Evolutionary conservation across 768 basidiomycete genomes (phyloP).

Genomic region (Rubroboletus satanas): DNA sequence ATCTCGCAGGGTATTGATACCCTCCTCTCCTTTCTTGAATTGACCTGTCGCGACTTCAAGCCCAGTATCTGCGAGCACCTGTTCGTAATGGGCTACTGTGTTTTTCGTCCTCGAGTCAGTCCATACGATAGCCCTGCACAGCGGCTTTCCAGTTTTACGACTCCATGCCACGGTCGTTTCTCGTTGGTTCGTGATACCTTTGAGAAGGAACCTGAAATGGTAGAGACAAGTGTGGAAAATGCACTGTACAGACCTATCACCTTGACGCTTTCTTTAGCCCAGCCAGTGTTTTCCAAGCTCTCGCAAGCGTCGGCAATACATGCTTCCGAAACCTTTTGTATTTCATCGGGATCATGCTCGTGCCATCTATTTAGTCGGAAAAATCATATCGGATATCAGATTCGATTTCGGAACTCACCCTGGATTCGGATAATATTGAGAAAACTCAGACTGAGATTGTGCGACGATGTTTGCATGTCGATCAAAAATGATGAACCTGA

Average conservation of each 20-base stretch:
- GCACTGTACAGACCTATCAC: constrained; percentile 70
- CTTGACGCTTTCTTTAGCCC: constrained; percentile 78
- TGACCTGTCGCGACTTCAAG: constrained; percentile 65
- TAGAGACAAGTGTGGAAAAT: not conserved
- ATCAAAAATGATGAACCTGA: constrained; percentile 90
- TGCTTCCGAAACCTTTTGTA: constrained; percentile 65
- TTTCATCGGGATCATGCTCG: constrained; percentile 86
- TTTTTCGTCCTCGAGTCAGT: constrained; percentile 90
- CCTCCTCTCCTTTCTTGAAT: constrained; percentile 69
- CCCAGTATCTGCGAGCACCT: constrained; percentile 66
- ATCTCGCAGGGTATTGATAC: constrained; percentile 57
- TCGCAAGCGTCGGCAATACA: constrained; percentile 74
- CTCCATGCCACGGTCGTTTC: constrained; percentile 96
- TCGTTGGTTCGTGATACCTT: constrained; percentile 95
- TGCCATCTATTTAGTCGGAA: constrained; percentile 66
- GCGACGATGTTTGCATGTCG: constrained; percentile 82
- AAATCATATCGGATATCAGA: not conserved
- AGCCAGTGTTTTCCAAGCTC: constrained; percentile 70
- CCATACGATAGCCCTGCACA: constrained; percentile 94
- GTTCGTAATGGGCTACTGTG: constrained; percentile 75
- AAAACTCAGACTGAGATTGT: constrained; percentile 88
- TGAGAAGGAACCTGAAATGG: constrained; percentile 4
- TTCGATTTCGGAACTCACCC: constrained; percentile 45
- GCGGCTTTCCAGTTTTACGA: constrained; percentile 79
- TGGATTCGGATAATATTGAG: constrained; percentile 88